Evolutionary conservation across 768 basidiomycete species (phyloP).

Genomic region (Pleurotus giganteus): DNA sequence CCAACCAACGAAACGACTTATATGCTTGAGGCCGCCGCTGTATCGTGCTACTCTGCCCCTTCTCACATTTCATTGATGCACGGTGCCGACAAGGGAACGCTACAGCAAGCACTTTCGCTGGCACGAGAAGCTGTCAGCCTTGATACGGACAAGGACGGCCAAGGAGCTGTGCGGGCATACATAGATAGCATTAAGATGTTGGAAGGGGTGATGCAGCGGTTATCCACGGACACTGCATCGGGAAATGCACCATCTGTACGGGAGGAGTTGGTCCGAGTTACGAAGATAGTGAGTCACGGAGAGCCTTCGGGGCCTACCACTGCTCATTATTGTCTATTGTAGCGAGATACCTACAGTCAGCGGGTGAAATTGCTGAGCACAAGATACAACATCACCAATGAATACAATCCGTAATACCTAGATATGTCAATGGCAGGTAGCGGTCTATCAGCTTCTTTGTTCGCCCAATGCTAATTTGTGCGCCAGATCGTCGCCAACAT

Average conservation of each 20-base stretch:
- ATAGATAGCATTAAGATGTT: conserved; percentile 2
- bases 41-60: too few species aligned
- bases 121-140: conserved; percentile 6
- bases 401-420: conserved; percentile 1
- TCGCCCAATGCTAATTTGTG: too few species aligned
- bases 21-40: too few species aligned
- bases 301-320: neutral
- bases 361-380: conserved; percentile 3
- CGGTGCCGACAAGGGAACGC: conserved; percentile 3
- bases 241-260: neutral
- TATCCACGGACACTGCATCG: neutral
- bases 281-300: neutral
- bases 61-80: neutral
- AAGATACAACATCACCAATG: neutral
- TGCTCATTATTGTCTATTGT: neutral
- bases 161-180: conserved; percentile 6
- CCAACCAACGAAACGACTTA: too few species aligned
- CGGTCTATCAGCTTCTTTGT: neutral
- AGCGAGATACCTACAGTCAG: conserved; percentile 5
- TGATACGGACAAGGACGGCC: conserved; percentile 3
- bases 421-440: neutral
- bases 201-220: neutral
- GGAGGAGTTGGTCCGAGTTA: neutral
- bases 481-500: too few species aligned
- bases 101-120: conserved; percentile 2